Conservation (phyloP, 768 basidiomycete genomes). For the Tubosaeta sp. region DNA sequence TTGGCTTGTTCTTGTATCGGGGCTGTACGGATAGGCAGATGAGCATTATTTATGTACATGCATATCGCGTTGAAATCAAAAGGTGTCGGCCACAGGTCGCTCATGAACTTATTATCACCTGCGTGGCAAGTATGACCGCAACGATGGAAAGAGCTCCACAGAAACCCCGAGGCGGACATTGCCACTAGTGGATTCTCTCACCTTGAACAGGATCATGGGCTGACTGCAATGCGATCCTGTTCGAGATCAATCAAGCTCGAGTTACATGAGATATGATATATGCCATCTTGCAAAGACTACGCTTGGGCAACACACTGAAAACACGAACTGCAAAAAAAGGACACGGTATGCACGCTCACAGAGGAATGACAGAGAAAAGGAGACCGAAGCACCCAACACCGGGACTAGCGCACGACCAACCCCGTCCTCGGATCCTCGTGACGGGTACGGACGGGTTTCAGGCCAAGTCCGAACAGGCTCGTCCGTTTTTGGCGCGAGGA, state of each 20-base stretch:
- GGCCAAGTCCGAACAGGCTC: slow-evolving; percentile 21
- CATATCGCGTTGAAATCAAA: not conserved
- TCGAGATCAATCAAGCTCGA: not conserved
- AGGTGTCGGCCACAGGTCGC: no score
- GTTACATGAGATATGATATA: not conserved
- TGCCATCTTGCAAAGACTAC: not conserved
- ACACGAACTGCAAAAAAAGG: slow-evolving; percentile 10
- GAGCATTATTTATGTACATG: not conserved
- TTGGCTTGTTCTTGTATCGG: not conserved
- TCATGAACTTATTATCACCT: not conserved
- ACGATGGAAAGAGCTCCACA: not conserved
- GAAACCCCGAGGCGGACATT: not conserved
- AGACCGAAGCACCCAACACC: not conserved
- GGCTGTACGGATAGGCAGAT: not conserved
- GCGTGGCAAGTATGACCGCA: not conserved
- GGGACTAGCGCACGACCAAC: slow-evolving; percentile 3
- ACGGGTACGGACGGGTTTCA: slow-evolving; percentile 3
- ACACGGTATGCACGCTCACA: slow-evolving; percentile 2
- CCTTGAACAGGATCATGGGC: not conserved
- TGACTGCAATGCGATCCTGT: not conserved
- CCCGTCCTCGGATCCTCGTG: not conserved
- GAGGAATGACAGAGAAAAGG: not conserved
- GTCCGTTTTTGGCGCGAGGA: slow-evolving; percentile 14
- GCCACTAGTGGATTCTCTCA: not conserved
- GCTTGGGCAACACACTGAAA: slow-evolving; percentile 6